Evolutionary conservation across 176 grass and related monocot genomes (phyloP).

Genomic region (Olyra latifolia): DNA sequence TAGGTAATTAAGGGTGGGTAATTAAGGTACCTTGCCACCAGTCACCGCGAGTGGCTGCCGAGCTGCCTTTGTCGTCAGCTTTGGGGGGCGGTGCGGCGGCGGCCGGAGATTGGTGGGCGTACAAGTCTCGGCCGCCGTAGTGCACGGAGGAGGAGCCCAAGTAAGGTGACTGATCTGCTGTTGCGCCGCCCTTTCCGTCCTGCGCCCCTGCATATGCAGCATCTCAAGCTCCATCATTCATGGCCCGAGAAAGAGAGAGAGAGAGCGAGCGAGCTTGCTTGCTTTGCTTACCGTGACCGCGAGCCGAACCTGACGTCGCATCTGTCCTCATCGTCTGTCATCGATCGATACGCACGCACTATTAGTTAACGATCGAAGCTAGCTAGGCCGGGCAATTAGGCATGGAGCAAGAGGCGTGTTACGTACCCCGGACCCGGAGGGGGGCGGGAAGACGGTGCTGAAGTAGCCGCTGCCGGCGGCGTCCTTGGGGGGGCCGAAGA

Average conservation of each 20-base stretch:
- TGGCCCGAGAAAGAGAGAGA: too few relatives aligned
- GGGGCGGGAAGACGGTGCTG: slow-evolving; percentile 32
- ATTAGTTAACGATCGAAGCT: too few relatives aligned
- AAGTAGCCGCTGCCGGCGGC: background rate
- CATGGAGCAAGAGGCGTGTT: background rate
- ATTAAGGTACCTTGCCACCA: slow-evolving; percentile 36
- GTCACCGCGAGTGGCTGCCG: slow-evolving; percentile 10
- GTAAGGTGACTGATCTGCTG: slow-evolving; percentile 27
- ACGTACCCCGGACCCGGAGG: background rate
- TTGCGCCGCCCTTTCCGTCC: too few relatives aligned
- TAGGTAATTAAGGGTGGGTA: too few relatives aligned
- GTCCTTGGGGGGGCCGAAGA: slow-evolving; percentile 38
- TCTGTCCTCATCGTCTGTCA: background rate
- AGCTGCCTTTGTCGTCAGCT: background rate
- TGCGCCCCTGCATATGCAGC: too few relatives aligned
- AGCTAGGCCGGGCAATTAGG: too few relatives aligned
- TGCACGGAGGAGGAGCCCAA: slow-evolving; percentile 27
- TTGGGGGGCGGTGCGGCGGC: background rate
- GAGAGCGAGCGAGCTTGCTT: too few relatives aligned
- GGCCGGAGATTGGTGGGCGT: background rate
- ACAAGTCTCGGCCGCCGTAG: slow-evolving; percentile 34
- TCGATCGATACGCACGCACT: too few relatives aligned
- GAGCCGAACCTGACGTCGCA: background rate
- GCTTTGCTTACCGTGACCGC: too few relatives aligned
- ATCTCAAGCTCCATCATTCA: too few relatives aligned